Percentiles rank a stretch among this genome's conserved stretches.
phyloP scores from a whole-genome alignment of 345 rosid species.

The Populus euphratica region DNA sequence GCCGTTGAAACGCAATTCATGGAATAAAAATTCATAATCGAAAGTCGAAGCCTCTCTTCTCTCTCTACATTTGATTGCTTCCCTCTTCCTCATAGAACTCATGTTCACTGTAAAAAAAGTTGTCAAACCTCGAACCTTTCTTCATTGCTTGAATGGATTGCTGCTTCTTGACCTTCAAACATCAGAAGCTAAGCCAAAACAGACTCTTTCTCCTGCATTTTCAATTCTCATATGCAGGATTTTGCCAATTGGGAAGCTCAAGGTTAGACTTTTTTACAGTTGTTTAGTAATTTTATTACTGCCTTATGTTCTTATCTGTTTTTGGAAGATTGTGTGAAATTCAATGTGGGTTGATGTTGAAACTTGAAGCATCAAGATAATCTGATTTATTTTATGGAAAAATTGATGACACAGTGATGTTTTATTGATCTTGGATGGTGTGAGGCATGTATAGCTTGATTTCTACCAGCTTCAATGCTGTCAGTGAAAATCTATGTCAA shows the following conservation, averaged over 20 bases:
- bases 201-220: background rate
- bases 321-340: background rate
- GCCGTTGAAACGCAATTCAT: too few relatives aligned
- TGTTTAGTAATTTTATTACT: background rate
- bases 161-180: background rate
- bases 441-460: background rate
- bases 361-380: background rate
- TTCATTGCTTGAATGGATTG: background rate
- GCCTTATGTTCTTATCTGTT: background rate
- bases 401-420: background rate
- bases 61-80: background rate
- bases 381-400: background rate
- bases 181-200: background rate
- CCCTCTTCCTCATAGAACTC: background rate
- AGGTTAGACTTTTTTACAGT: background rate
- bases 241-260: background rate
- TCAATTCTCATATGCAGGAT: background rate
- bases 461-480: background rate
- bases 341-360: background rate
- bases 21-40: background rate
- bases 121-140: background rate
- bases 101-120: background rate
- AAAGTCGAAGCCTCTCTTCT: background rate
- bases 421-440: background rate
- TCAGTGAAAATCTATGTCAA: background rate